These are phyloP conservation scores for Verticillium nonalfalfae DNA, from an alignment of 2,329 filamentous ascomycete genomes.

Conservation along the genomic window DNA sequence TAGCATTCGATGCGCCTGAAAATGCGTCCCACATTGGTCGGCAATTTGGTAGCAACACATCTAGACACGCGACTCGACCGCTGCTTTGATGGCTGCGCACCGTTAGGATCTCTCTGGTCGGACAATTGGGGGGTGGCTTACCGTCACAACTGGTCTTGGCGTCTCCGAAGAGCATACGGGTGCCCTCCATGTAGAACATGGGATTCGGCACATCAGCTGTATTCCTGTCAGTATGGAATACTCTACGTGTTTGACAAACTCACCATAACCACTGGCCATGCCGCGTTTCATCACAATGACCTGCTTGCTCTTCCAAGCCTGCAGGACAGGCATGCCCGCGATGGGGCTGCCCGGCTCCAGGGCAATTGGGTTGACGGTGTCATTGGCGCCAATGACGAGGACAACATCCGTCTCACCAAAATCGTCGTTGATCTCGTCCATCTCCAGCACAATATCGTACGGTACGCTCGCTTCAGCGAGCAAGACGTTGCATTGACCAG, in stretches of 20 bases:
- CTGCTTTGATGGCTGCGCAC: constrained; percentile 30
- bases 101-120: constrained; percentile 8
- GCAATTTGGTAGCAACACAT: not conserved
- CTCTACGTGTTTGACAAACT: constrained; percentile 20
- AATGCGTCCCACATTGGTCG: not conserved
- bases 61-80: constrained; percentile 22
- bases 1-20: not conserved
- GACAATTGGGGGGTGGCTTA: constrained; percentile 28
- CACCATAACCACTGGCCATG: constrained; percentile 81
- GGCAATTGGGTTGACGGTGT: constrained; percentile 87
- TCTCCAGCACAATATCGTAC: constrained; percentile 88
- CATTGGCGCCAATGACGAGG: constrained; percentile 85
- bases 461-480: constrained; percentile 83
- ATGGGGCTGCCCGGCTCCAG: constrained; percentile 78
- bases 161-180: constrained; percentile 89
- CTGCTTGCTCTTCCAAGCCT: constrained; percentile 92
- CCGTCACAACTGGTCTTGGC: constrained; percentile 79
- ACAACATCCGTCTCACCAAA: constrained; percentile 81
- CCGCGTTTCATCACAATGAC: constrained; percentile 91
- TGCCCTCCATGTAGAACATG: constrained; percentile 88
- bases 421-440: constrained; percentile 95
- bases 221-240: not conserved
- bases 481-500: constrained; percentile 86
- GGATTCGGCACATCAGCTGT: constrained; percentile 83
- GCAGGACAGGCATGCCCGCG: constrained; percentile 86